Conservation (phyloP, 2,329 filamentous ascomycete species). For the Aureobasidium sp. region DNA sequence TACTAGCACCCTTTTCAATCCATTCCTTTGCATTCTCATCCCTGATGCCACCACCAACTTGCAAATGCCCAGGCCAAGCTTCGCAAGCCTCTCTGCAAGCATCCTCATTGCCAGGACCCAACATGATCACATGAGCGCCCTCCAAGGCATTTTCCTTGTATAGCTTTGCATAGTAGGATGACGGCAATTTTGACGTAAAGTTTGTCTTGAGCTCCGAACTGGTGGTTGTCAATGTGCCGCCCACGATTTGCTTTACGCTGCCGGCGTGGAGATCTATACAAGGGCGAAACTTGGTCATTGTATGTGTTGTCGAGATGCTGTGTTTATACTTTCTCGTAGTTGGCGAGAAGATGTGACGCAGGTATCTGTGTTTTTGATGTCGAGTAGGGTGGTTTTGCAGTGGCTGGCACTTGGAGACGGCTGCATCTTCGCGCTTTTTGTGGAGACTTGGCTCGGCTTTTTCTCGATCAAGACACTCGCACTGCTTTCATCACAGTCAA, state of each 20-base stretch:
- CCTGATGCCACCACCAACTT: constrained; percentile 90
- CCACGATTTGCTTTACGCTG: constrained; percentile 96
- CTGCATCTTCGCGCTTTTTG: not conserved
- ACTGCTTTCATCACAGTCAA: not conserved
- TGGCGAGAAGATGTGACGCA: not conserved
- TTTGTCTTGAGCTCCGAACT: constrained; percentile 66
- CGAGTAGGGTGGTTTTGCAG: not conserved
- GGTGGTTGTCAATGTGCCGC: constrained; percentile 68
- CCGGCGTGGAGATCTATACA: constrained; percentile 98
- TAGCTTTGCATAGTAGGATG: constrained; percentile 71
- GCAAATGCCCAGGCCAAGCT: constrained; percentile 73
- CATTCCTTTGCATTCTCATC: constrained; percentile 77
- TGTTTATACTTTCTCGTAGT: not conserved
- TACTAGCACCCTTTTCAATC: constrained; percentile 82
- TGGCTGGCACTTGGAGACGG: not conserved
- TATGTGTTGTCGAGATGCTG: not conserved
- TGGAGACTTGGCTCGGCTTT: not conserved
- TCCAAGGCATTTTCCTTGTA: constrained; percentile 68
- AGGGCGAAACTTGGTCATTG: constrained; percentile 88
- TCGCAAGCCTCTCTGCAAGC: constrained; percentile 70
- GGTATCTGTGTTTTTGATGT: not conserved
- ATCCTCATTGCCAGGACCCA: constrained; percentile 77
- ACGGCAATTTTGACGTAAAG: constrained; percentile 77
- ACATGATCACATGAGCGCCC: constrained; percentile 93
- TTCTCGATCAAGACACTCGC: not conserved